A percentile compares a stretch with the other conserved stretches of the same genome.
phyloP scores from a whole-genome alignment of 768 basidiomycete species.

The Leccinum fibrillosum region DNA sequence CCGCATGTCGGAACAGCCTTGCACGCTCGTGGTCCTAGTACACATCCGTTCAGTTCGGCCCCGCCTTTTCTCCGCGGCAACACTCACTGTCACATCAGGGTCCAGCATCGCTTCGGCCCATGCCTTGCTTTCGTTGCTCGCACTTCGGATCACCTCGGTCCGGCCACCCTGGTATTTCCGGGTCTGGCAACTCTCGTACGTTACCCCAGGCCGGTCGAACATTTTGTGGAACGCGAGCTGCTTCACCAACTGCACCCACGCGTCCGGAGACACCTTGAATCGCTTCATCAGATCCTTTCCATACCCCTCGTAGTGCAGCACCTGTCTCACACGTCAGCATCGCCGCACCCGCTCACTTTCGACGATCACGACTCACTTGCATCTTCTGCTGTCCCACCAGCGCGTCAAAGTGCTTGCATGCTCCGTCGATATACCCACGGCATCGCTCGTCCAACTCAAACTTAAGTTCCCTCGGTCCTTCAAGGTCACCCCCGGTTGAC shows the following conservation, averaged over 20 bases:
- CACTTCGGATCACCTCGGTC: conserved; percentile 92
- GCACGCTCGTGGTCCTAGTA: conserved; percentile 54
- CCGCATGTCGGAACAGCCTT: conserved; percentile 70
- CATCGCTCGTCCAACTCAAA: conserved; percentile 65
- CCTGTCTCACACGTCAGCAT: conserved; percentile 36
- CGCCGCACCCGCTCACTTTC: neutral
- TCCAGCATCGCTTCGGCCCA: conserved; percentile 92
- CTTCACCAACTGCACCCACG: conserved; percentile 93
- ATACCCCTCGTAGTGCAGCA: conserved; percentile 83
- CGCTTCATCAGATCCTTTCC: conserved; percentile 86
- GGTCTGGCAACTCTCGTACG: conserved; percentile 95
- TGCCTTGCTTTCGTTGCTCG: conserved; percentile 75
- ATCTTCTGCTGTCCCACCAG: conserved; percentile 80
- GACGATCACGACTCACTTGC: conserved; percentile 33
- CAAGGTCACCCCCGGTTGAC: conserved; percentile 40
- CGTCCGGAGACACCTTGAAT: conserved; percentile 84
- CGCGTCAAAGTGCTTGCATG: conserved; percentile 68
- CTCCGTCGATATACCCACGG: conserved; percentile 48
- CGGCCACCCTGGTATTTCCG: conserved; percentile 86
- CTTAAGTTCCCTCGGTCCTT: conserved; percentile 59
- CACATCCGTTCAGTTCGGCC: conserved; percentile 2
- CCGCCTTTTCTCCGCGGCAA: neutral
- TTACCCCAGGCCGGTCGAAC: conserved; percentile 67
- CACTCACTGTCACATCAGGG: conserved; percentile 43
- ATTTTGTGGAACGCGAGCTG: conserved; percentile 95